These are phyloP conservation scores for Amborella trichopoda DNA, from an alignment of 164 flowering plant species.

Conservation along the genomic window DNA sequence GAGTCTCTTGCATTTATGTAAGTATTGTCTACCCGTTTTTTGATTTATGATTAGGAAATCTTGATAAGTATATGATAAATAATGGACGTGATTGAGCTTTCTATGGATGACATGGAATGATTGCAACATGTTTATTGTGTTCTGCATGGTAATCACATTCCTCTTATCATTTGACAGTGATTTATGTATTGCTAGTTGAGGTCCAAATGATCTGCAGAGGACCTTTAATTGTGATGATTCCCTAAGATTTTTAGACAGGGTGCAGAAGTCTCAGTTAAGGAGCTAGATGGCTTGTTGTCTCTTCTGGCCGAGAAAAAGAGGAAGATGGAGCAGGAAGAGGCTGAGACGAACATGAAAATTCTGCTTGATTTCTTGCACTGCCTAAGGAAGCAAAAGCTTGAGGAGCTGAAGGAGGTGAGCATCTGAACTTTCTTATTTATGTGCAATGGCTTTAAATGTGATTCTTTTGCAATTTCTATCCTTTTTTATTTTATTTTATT, in stretches of 20 bases:
- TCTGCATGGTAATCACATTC: no score
- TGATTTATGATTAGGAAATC: no score
- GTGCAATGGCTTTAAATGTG: background rate
- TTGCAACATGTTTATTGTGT: no score
- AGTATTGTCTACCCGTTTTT: no score
- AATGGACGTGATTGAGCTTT: no score
- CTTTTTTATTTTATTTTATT: no score
- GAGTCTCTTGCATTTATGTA: no score
- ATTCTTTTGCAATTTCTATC: no score
- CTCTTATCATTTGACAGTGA: no score
- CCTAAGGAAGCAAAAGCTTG: conserved; percentile 70
- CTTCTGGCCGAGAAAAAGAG: conserved; percentile 82
- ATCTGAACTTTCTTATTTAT: background rate
- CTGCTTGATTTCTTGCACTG: conserved; percentile 69
- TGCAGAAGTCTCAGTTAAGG: conserved; percentile 78
- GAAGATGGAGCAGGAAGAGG: conserved; percentile 96
- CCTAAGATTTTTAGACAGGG: conserved; percentile 61
- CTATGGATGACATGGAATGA: no score
- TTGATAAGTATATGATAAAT: no score
- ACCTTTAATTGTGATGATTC: conserved; percentile 14
- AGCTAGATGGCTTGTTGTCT: conserved; percentile 57
- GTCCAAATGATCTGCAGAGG: background rate
- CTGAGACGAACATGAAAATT: conserved; percentile 84
- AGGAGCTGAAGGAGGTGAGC: conserved; percentile 78
- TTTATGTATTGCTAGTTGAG: no score